Conservation (phyloP, 108 stramenopile genomes). For the Fistulifera solaris region DNA sequence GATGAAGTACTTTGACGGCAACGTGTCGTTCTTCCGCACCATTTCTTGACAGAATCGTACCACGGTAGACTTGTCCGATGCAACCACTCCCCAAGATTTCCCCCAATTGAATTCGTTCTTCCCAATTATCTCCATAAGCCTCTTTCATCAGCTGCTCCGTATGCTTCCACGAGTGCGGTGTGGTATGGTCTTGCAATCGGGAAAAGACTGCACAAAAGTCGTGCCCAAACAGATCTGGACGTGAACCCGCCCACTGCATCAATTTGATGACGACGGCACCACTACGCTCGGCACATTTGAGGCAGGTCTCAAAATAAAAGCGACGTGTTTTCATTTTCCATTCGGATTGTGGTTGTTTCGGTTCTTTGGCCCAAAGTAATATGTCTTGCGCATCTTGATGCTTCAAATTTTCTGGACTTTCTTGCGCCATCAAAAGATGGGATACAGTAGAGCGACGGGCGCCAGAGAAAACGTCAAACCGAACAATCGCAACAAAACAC, state of each 20-base stretch:
- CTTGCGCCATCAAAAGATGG: slow-evolving; percentile 12
- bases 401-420: slow-evolving; percentile 1
- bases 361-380: not conserved
- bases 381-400: slow-evolving; percentile 23
- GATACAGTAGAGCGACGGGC: slow-evolving; percentile 40
- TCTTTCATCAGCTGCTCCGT: slow-evolving; percentile 32
- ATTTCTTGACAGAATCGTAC: slow-evolving; percentile 6
- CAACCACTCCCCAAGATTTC: slow-evolving; percentile 55
- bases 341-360: not conserved
- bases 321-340: not conserved
- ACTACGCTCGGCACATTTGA: slow-evolving; percentile 31
- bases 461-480: slow-evolving; percentile 15
- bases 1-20: slow-evolving; percentile 57
- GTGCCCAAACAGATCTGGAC: slow-evolving; percentile 56
- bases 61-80: slow-evolving; percentile 66
- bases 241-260: slow-evolving; percentile 62
- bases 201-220: slow-evolving; percentile 49
- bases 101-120: slow-evolving; percentile 21
- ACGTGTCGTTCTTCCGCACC: slow-evolving; percentile 16
- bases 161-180: slow-evolving; percentile 43
- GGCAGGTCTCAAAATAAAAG: slow-evolving; percentile 31
- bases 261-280: slow-evolving; percentile 52
- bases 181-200: slow-evolving; percentile 50
- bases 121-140: slow-evolving; percentile 55
- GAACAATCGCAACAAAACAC: no score